Evolutionary conservation across 2,329 filamentous ascomycete species (phyloP), one percentile per base, ranked within the genome.

Genomic region (Botrytis hyacinthi): DNA sequence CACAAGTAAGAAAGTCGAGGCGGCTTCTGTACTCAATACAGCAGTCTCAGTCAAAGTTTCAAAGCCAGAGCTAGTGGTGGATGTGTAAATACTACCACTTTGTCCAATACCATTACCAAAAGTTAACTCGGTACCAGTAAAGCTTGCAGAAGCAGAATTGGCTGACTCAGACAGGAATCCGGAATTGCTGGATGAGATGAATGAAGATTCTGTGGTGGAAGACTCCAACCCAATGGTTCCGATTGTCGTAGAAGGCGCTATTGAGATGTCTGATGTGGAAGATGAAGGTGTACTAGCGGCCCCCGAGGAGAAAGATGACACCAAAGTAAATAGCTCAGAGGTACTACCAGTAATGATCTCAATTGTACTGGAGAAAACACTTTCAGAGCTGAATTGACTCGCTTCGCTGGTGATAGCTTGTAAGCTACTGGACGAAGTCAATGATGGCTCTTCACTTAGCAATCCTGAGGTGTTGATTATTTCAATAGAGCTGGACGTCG

Each of bases 71-170:
- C 62, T 66, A 48, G 44, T 66, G 12, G 35, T 18, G 6, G 29
- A 66, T 48, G 42, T 66, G 12, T 66, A 66, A 16, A 66, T 48
- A 22, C 62, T 66, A 26, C 62, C 62, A 37, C 62, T 66, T 66
- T 66, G 62, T n/a, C 62, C 62, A 48, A 48, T 66, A 35, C 62
- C 44, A 48, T 66, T 66, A 10, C 20, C 44, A n/a, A 48, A 37
- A 35, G 62, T 48, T 26, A 66, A 12, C 12, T 66, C 62, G 20
- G 29, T 35, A 22, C 44, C 44, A 2, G 63, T 37, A 10, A 32
- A 37, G 22, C 44, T 66, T 37, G 44, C 44, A 48, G 42, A 26
- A 29, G 62, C 42, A 35, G 42, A 48, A 48, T 35, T 66, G 20
- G 5, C 9, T 8, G 22, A 18, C 42, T 48, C 63, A 51, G 44